Evolutionary conservation across 2,329 filamentous ascomycete species (phyloP).

Genomic region (Zymoseptoria brevis): DNA sequence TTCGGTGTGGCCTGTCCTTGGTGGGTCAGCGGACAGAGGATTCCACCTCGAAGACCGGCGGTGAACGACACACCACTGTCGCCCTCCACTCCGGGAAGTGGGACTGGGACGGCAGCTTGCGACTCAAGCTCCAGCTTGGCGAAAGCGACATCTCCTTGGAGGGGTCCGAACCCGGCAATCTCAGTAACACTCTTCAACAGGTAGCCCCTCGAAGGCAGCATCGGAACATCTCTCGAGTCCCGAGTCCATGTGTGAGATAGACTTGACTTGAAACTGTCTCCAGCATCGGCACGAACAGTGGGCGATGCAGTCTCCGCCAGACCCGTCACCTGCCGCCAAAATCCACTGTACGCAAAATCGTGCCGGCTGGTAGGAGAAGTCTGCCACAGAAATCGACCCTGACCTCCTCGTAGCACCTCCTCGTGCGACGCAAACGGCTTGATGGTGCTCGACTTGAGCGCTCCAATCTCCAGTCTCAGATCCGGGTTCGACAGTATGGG

Average conservation of each 20-base stretch:
- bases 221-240: constrained; percentile 75
- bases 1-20: constrained; percentile 48
- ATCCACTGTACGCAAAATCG: constrained; percentile 68
- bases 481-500: constrained; percentile 81
- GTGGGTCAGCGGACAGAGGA: constrained; percentile 73
- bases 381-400: constrained; percentile 68
- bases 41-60: constrained; percentile 68
- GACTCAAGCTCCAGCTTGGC: constrained; percentile 85
- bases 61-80: constrained; percentile 75
- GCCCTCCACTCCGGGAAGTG: constrained; percentile 59
- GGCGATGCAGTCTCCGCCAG: constrained; percentile 69
- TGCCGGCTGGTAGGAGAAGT: constrained; percentile 54
- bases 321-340: constrained; percentile 84
- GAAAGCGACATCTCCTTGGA: constrained; percentile 88
- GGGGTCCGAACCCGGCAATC: constrained; percentile 41
- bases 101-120: constrained; percentile 65
- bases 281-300: constrained; percentile 74
- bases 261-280: constrained; percentile 83
- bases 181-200: constrained; percentile 31
- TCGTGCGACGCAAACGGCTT: constrained; percentile 94
- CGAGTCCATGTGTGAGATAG: constrained; percentile 72
- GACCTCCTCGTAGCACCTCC: constrained; percentile 72
- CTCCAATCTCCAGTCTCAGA: constrained; percentile 69
- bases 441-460: constrained; percentile 68
- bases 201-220: constrained; percentile 75